A percentile compares a stretch with the other conserved stretches of the same genome.
These are phyloP conservation scores for Tricholoma saponaceum DNA, from an alignment of 768 basidiomycete species.

Conservation along the genomic window DNA sequence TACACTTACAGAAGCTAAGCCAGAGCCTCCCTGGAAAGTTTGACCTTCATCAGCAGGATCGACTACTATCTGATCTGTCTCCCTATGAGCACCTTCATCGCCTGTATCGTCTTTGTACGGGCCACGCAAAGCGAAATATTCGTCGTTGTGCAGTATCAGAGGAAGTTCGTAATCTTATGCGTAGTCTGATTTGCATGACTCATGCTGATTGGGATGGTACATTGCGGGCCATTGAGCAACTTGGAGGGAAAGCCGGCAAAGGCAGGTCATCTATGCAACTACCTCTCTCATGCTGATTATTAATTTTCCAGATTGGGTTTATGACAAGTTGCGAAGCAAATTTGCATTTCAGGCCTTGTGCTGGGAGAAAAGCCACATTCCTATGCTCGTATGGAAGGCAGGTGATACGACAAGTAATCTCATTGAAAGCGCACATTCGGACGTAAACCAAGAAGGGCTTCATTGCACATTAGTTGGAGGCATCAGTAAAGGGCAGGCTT, in stretches of 20 bases:
- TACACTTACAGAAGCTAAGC: slow-evolving; percentile 15
- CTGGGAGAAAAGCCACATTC: slow-evolving; percentile 15
- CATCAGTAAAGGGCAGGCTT: slow-evolving; percentile 13
- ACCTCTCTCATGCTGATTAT: background rate
- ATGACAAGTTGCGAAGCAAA: slow-evolving; percentile 9
- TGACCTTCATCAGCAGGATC: slow-evolving; percentile 21
- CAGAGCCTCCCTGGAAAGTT: background rate
- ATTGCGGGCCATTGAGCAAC: no score
- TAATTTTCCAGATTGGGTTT: slow-evolving; percentile 12
- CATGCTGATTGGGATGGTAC: no score
- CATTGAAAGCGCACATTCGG: slow-evolving; percentile 7
- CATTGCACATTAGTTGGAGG: slow-evolving; percentile 15
- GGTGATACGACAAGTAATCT: slow-evolving; percentile 5
- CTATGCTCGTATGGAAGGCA: slow-evolving; percentile 13
- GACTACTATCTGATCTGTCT: slow-evolving; percentile 6
- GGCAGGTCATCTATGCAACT: background rate
- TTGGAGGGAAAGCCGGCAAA: no score
- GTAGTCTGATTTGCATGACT: no score
- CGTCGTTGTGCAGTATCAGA: no score
- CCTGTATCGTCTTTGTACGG: slow-evolving; percentile 16
- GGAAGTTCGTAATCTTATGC: no score
- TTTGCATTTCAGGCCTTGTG: slow-evolving; percentile 15
- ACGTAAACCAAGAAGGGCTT: slow-evolving; percentile 15
- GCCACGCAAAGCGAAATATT: slow-evolving; percentile 8
- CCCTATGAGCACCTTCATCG: slow-evolving; percentile 22